Conservation (phyloP, 116 monocot species). For the Iris pallida region DNA sequence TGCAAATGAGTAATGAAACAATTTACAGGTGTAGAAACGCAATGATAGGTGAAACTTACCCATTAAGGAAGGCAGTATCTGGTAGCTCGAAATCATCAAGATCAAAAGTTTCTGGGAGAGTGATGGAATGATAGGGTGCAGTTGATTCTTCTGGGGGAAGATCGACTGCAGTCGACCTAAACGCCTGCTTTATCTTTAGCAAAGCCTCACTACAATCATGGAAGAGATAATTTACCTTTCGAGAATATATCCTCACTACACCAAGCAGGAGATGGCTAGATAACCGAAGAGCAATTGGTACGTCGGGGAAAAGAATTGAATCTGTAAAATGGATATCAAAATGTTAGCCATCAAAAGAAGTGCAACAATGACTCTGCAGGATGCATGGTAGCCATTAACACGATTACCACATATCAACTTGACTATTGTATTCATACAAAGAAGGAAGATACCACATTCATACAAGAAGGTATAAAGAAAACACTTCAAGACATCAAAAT, state of each 20-base stretch:
- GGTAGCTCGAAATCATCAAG: conserved; percentile 98
- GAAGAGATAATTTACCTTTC: conserved; percentile 99
- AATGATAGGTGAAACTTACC: conserved; percentile 39
- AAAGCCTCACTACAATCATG: conserved; percentile 99
- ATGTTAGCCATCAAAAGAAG: neutral
- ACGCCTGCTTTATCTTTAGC: conserved; percentile 97
- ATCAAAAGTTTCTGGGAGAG: conserved; percentile 92
- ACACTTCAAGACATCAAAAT: no score
- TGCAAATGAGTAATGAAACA: neutral
- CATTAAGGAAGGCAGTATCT: conserved; percentile 54
- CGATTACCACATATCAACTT: no score
- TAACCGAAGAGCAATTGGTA: conserved; percentile 94
- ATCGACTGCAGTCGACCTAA: conserved; percentile 95
- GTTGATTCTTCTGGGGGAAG: conserved; percentile 99
- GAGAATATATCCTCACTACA: conserved; percentile 98
- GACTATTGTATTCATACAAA: no score
- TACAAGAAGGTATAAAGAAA: no score
- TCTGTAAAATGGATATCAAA: conserved; percentile 47
- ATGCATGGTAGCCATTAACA: no score
- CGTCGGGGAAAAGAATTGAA: conserved; percentile 97
- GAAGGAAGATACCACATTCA: no score
- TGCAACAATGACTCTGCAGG: no score
- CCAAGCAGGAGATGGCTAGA: conserved; percentile 99
- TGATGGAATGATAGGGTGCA: conserved; percentile 99
- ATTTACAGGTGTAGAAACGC: neutral